Base-by-base conservation (phyloP, 768 basidiomycete genomes). In the Macrolepiota dolichaula region DNA sequence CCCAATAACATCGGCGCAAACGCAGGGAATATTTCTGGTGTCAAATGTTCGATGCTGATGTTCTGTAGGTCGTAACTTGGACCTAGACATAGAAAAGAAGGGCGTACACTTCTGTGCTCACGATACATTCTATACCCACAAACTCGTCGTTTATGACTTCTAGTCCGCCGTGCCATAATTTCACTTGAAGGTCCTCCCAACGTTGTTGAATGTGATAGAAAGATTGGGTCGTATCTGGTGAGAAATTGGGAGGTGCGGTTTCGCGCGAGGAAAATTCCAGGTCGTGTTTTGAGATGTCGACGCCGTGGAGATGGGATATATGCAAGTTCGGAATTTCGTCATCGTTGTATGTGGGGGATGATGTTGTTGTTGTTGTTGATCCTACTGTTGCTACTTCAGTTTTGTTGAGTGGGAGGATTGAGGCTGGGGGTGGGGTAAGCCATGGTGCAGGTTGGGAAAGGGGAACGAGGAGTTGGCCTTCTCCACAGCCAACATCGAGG, bases 401-500 rank as follows among this genome's bases (percentile, higher is more conserved):
- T 66, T 55, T 44, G 67, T 3, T 32, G 29, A n/a, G 63, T 49
- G 75, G 72, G n/a, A 76, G 72, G 38, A 81, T 55, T 1, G 72
- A 66, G 7, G 66, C 49, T 24, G 78, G 75, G 2, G 79, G 79
- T 19, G 83, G 70, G 46, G 76, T 64, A 25, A 88, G 81, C 84
- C 89, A 89, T 0, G 88, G 86, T 1, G 92, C 85, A 0, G 93
- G 88, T 67, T 90, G 86, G 64, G 84, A 83, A 11, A 96, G 83
- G 10, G 85, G 81, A 0, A 77, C 71, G 13, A 95, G 82, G 7
- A 95, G 79, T 40, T 85, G 77, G 22, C 93, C 93, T 72, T 91
- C 86, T 42, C 93, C 93, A 66, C 93, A 96, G 3, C 93, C 93
- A 27, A 93, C 77, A 66, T 96, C 93, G 51, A 94, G 76, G 6